Conservation (phyloP, 2,329 filamentous ascomycete species). For the Colletotrichum sp. region DNA sequence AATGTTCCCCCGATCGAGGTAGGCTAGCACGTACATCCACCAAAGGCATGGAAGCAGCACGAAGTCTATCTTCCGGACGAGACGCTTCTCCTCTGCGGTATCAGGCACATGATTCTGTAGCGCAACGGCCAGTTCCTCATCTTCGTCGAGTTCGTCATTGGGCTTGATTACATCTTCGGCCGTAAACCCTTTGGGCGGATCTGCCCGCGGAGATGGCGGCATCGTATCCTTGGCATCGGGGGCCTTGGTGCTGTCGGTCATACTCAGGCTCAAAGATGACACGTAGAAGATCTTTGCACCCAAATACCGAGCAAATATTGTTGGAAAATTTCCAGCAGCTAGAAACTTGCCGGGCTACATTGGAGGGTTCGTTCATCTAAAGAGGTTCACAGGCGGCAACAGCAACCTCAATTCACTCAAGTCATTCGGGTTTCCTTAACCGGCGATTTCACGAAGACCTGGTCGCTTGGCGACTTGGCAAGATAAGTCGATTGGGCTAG, state of each 20-base stretch:
- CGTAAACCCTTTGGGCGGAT: not conserved
- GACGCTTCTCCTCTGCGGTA: slow-evolving; percentile 34
- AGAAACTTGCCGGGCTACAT: not conserved
- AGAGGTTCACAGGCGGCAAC: not conserved
- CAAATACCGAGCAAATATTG: not conserved
- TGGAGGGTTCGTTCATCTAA: not conserved
- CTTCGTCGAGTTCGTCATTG: not conserved
- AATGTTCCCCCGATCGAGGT: slow-evolving; percentile 9
- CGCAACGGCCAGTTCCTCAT: not conserved
- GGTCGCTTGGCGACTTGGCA: not conserved
- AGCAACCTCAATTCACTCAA: not conserved
- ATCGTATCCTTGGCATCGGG: not conserved
- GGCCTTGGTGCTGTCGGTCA: not conserved
- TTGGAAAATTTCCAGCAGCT: not conserved
- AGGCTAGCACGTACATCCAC: slow-evolving; percentile 24
- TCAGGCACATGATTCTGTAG: not conserved
- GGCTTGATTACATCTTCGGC: not conserved
- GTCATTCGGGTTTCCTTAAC: not conserved
- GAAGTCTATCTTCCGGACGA: slow-evolving; percentile 50
- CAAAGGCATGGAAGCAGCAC: slow-evolving; percentile 53
- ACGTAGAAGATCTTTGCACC: accelerated
- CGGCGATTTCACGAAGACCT: not conserved
- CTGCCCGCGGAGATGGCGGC: not conserved
- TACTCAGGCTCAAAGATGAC: not conserved
- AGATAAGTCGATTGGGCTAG: not conserved